These are phyloP conservation scores for Leersia perrieri DNA, from an alignment of 176 grass and related monocot species.

Conservation along the genomic window DNA sequence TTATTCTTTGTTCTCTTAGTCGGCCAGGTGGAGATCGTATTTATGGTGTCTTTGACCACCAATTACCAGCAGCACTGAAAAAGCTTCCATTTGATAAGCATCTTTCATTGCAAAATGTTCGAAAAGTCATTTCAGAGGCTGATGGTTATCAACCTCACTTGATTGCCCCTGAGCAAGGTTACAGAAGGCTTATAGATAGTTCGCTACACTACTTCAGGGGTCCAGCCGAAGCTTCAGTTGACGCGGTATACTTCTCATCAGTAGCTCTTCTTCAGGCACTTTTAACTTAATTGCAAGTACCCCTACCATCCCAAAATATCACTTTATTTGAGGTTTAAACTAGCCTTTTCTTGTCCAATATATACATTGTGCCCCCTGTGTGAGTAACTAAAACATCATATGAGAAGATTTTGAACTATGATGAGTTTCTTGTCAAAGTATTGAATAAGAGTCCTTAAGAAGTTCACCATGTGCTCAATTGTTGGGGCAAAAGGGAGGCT, in stretches of 20 bases:
- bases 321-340: too few relatives aligned
- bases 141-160: conserved; percentile 99
- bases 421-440: conserved; percentile 1
- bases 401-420: neutral
- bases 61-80: conserved; percentile 90
- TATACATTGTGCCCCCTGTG: neutral
- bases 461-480: neutral
- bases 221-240: conserved; percentile 95
- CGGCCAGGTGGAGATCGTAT: conserved; percentile 96
- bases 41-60: conserved; percentile 98
- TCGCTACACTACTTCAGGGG: conserved; percentile 97
- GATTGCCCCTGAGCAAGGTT: conserved; percentile 99
- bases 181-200: conserved; percentile 96
- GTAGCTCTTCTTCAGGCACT: conserved; percentile 3
- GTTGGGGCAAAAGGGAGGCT: neutral
- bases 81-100: conserved; percentile 98
- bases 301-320: too few relatives aligned
- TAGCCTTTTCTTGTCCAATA: neutral
- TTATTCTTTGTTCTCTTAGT: conserved; percentile 41
- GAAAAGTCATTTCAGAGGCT: conserved; percentile 95
- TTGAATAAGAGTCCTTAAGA: neutral
- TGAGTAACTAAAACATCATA: conserved; percentile 4
- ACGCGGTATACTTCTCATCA: conserved; percentile 67
- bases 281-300: conserved; percentile 17
- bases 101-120: conserved; percentile 91